Percentiles rank a stretch among this genome's conserved stretches.
Conservation (phyloP, 2,329 filamentous ascomycete species). For the Rhinocladiella similis region DNA sequence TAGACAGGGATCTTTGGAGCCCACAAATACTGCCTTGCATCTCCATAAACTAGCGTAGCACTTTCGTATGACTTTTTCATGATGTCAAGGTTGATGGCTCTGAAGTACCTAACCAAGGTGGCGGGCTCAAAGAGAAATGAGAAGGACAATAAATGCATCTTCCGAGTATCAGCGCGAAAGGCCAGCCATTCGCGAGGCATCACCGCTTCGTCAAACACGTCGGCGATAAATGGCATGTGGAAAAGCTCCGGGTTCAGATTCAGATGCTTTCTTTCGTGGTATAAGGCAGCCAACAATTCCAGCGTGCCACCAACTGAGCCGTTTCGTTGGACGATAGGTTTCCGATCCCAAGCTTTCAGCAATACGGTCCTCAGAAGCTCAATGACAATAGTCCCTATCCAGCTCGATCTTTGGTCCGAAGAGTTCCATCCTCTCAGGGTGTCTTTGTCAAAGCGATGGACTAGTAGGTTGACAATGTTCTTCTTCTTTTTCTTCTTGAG, state of each 20-base stretch:
- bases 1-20: constrained; percentile 44
- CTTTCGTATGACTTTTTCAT: constrained; percentile 82
- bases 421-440: constrained; percentile 6
- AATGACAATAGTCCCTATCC: constrained; percentile 19
- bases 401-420: constrained; percentile 10
- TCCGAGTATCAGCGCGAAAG: constrained; percentile 61
- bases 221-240: constrained; percentile 71
- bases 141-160: constrained; percentile 74
- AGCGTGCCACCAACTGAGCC: constrained; percentile 76
- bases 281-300: constrained; percentile 69
- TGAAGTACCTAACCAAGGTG: constrained; percentile 78
- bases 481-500: constrained; percentile 5
- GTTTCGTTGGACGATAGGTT: constrained; percentile 67
- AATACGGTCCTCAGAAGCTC: constrained; percentile 56
- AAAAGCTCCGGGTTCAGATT: constrained; percentile 66
- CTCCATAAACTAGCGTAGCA: constrained; percentile 52
- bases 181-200: constrained; percentile 72
- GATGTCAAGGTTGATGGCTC: constrained; percentile 79
- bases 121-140: constrained; percentile 76
- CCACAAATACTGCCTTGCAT: constrained; percentile 46
- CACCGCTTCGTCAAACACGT: constrained; percentile 71
- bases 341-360: constrained; percentile 77
- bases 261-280: constrained; percentile 65
- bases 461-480: constrained; percentile 34
- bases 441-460: constrained; percentile 32